Evolutionary conservation across 1,284 basidiomycete species (phyloP).

Genomic region (Cryptococcus jaspeensis): DNA sequence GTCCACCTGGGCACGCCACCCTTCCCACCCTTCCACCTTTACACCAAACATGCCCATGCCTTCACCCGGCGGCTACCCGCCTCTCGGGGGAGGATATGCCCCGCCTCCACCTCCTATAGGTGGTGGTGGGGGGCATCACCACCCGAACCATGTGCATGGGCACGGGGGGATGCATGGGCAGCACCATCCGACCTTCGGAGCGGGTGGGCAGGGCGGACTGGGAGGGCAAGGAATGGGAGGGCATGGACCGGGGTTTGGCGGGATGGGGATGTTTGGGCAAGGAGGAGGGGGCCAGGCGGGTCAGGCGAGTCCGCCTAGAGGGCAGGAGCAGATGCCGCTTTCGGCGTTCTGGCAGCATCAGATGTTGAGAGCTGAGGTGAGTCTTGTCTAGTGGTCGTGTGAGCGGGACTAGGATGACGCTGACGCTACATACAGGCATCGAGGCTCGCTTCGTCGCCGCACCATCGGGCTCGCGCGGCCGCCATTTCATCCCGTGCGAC

Average conservation of each 20-base stretch:
- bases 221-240: conserved; percentile 18
- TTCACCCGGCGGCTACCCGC: conserved; percentile 25
- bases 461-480: conserved; percentile 59
- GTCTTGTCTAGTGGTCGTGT: conserved; percentile 10
- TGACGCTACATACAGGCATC: conserved; percentile 45
- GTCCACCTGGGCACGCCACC: conserved; percentile 24
- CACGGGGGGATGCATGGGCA: conserved; percentile 27
- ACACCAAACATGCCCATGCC: conserved; percentile 26
- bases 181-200: conserved; percentile 19
- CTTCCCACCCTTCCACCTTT: conserved; percentile 16
- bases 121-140: conserved; percentile 25
- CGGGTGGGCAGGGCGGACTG: conserved; percentile 10
- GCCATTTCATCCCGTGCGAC: conserved; percentile 57
- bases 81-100: conserved; percentile 16
- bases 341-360: conserved; percentile 52
- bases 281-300: conserved; percentile 15
- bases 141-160: conserved; percentile 20
- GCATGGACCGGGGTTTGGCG: conserved; percentile 22
- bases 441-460: conserved; percentile 56
- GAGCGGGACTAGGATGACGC: neutral
- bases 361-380: conserved; percentile 44
- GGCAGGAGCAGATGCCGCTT: conserved; percentile 38
- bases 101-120: conserved; percentile 27
- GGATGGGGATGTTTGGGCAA: conserved; percentile 21
- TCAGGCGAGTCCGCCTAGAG: conserved; percentile 40